Conservation (phyloP, 1,284 basidiomycete genomes). For the Schizophyllum commune region DNA sequence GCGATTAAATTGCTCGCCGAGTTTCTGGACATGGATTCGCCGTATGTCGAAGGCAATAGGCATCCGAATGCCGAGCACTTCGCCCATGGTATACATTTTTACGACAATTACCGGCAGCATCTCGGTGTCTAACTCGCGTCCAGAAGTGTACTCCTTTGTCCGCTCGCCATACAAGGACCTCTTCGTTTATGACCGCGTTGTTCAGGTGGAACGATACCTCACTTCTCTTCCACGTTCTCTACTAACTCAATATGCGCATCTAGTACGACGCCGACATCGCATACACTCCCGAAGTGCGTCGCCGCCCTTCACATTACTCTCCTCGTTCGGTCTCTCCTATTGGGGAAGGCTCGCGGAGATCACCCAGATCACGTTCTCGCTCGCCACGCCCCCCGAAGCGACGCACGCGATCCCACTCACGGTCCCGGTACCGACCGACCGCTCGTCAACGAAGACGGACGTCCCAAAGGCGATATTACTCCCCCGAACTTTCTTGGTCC, state of each 20-base stretch:
- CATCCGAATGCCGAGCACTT: conserved; percentile 80
- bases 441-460: conserved; percentile 7
- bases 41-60: conserved; percentile 45
- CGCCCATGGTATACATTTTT: conserved; percentile 62
- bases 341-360: conserved; percentile 3
- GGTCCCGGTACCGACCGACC: conserved; percentile 7
- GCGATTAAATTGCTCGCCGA: conserved; percentile 77
- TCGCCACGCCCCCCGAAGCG: conserved; percentile 12
- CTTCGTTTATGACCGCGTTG: conserved; percentile 70
- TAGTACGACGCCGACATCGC: conserved; percentile 8
- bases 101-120: background rate
- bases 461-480: conserved; percentile 9
- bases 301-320: conserved; percentile 32
- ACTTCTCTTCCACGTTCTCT: background rate
- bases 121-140: background rate
- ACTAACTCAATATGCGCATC: background rate
- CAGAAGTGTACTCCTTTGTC: conserved; percentile 81
- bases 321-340: conserved; percentile 21
- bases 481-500: conserved; percentile 20
- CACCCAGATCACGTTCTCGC: conserved; percentile 11
- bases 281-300: conserved; percentile 16
- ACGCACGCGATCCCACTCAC: conserved; percentile 4
- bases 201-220: conserved; percentile 51
- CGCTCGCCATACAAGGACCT: conserved; percentile 81
- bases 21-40: conserved; percentile 71